Evolutionary conservation across 2,329 filamentous ascomycete species (phyloP).

Genomic region (Phialophora chinensis): DNA sequence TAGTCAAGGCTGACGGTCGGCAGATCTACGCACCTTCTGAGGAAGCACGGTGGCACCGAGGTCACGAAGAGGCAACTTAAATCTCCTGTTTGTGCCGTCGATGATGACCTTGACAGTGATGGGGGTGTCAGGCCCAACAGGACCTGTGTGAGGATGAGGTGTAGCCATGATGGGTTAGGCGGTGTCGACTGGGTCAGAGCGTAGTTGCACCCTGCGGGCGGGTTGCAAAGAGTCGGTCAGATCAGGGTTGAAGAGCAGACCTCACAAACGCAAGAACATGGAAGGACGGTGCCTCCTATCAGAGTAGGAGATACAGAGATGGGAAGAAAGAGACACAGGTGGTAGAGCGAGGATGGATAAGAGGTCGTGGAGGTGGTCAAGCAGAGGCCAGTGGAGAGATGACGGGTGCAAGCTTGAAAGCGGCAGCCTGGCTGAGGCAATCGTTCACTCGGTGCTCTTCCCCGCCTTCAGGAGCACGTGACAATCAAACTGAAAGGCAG

Average conservation of each 20-base stretch:
- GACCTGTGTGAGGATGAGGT: slow-evolving; percentile 51
- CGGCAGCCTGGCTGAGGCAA: slow-evolving; percentile 28
- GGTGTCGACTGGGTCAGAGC: slow-evolving; percentile 34
- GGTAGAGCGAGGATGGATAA: slow-evolving; percentile 8
- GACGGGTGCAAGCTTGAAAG: slow-evolving; percentile 24
- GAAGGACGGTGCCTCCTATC: slow-evolving; percentile 14
- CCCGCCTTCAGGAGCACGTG: slow-evolving; percentile 5
- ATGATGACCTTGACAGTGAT: slow-evolving; percentile 86
- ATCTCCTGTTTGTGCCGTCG: slow-evolving; percentile 76
- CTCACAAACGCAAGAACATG: slow-evolving; percentile 26
- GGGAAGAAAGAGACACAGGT: slow-evolving; percentile 11
- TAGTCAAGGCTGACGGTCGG: slow-evolving; percentile 23
- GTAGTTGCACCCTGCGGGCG: slow-evolving; percentile 20
- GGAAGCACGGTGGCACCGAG: slow-evolving; percentile 76
- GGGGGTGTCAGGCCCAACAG: slow-evolving; percentile 69
- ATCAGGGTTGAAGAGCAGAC: slow-evolving; percentile 5
- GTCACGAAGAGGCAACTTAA: slow-evolving; percentile 88
- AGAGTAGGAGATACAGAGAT: slow-evolving; percentile 12
- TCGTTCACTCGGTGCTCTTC: slow-evolving; percentile 4
- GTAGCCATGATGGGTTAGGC: slow-evolving; percentile 49
- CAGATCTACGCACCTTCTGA: slow-evolving; percentile 71
- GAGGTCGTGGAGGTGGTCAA: slow-evolving; percentile 20
- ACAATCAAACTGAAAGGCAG: not conserved
- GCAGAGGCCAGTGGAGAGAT: slow-evolving; percentile 21
- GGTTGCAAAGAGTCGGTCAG: slow-evolving; percentile 20